Evolutionary conservation across 345 rosid species (phyloP).

Genomic region (Gossypium australe): DNA sequence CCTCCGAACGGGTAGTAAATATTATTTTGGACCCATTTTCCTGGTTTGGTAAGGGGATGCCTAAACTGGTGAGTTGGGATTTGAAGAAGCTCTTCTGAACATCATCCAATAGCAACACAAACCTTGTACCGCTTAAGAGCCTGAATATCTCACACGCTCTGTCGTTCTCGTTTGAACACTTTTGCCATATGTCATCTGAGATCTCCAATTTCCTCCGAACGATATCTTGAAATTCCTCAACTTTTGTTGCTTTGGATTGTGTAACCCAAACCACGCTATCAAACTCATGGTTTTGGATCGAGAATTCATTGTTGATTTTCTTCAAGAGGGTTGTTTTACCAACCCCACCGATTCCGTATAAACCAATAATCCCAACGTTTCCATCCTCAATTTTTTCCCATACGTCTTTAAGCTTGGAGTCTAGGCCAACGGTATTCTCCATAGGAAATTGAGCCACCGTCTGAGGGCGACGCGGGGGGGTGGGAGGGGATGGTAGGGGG

Average conservation of each 20-base stretch:
- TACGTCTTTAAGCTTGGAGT: neutral
- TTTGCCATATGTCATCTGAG: neutral
- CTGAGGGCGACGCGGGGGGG: neutral
- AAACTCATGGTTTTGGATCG: neutral
- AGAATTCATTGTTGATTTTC: conserved; percentile 6
- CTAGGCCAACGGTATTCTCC: neutral
- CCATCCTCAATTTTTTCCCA: neutral
- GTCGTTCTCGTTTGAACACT: neutral
- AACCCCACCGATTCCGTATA: neutral
- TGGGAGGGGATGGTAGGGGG: too few relatives aligned
- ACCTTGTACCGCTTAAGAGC: neutral
- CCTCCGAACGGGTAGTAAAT: conserved; percentile 15
- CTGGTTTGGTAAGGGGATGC: neutral
- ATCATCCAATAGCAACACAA: conserved; percentile 23
- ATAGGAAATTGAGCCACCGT: neutral
- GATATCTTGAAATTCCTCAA: neutral
- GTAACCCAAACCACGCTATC: neutral
- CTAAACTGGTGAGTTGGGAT: neutral
- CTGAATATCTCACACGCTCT: neutral
- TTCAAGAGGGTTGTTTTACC: conserved; percentile 4
- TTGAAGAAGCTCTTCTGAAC: neutral
- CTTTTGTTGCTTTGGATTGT: neutral
- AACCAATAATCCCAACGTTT: neutral
- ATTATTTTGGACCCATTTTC: conserved; percentile 10
- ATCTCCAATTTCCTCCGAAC: neutral